These are phyloP conservation scores for Xerocomellus dryophilus DNA, from an alignment of 768 basidiomycete species.

Conservation along the genomic window DNA sequence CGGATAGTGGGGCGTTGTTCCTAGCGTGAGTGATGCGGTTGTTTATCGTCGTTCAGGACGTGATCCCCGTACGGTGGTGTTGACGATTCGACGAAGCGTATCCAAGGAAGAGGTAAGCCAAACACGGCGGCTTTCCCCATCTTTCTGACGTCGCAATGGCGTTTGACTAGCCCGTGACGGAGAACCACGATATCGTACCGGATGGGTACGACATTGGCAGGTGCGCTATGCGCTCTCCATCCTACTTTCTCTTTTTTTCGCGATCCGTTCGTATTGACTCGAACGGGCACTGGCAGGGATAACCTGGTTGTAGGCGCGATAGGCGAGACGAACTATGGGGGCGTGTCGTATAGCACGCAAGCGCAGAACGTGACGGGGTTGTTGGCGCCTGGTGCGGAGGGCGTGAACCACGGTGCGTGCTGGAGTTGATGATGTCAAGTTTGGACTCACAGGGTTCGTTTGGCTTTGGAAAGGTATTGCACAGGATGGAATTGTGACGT, in stretches of 20 bases:
- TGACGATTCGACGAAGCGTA: conserved; percentile 32
- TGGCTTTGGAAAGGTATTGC: conserved; percentile 44
- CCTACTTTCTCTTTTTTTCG: no score
- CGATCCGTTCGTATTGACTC: not conserved
- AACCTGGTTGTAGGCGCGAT: conserved; percentile 37
- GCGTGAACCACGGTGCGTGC: conserved; percentile 50
- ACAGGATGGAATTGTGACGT: conserved; percentile 52
- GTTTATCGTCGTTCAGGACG: not conserved
- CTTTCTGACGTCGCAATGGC: not conserved
- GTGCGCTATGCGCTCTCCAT: conserved; percentile 20
- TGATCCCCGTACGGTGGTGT: not conserved
- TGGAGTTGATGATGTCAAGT: not conserved
- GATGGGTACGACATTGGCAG: conserved; percentile 51
- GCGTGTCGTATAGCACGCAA: conserved; percentile 46
- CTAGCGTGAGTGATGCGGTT: conserved; percentile 43
- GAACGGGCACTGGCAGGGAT: conserved; percentile 28
- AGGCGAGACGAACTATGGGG: conserved; percentile 39
- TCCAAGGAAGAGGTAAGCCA: conserved; percentile 43
- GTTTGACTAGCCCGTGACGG: conserved; percentile 22
- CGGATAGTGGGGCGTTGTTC: conserved; percentile 52
- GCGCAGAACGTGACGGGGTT: conserved; percentile 51
- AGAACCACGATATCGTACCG: conserved; percentile 42
- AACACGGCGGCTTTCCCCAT: not conserved
- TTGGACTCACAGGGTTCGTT: not conserved
- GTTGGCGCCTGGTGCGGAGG: conserved; percentile 47